Evolutionary conservation across 176 grass and related monocot species (phyloP).

Genomic region (Aegilops bicornis): DNA sequence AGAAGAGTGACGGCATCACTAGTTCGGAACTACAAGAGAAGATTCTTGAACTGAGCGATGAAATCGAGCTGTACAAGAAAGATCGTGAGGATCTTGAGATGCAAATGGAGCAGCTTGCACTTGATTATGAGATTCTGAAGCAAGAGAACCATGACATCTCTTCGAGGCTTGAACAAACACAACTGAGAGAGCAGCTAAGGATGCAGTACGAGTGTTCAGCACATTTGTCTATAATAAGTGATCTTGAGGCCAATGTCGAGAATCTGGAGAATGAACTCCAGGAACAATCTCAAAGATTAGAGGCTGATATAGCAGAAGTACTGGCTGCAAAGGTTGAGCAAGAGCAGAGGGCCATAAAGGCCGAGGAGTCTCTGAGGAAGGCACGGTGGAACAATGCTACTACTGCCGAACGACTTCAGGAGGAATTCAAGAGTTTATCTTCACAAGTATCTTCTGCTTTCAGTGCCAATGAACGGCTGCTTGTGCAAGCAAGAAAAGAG

Average conservation of each 20-base stretch:
- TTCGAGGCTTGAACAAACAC: slow-evolving; percentile 81
- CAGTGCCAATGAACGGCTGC: slow-evolving; percentile 56
- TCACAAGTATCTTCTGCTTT: slow-evolving; percentile 82
- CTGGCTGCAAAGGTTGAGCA: slow-evolving; percentile 67
- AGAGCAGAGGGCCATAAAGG: slow-evolving; percentile 76
- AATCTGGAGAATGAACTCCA: slow-evolving; percentile 79
- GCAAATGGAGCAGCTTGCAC: slow-evolving; percentile 98
- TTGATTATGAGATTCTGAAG: slow-evolving; percentile 97
- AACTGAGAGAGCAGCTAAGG: slow-evolving; percentile 79
- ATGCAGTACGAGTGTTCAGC: slow-evolving; percentile 96
- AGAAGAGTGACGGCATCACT: slow-evolving; percentile 44
- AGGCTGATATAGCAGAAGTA: slow-evolving; percentile 65
- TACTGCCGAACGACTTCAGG: slow-evolving; percentile 65
- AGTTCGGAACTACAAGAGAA: slow-evolving; percentile 66
- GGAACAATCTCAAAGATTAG: slow-evolving; percentile 64
- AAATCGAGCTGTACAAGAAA: slow-evolving; percentile 83
- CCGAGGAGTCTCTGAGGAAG: slow-evolving; percentile 77
- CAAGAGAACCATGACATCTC: slow-evolving; percentile 97
- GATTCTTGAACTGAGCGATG: slow-evolving; percentile 69
- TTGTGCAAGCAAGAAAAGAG: slow-evolving; percentile 76
- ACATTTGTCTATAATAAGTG: slow-evolving; percentile 78
- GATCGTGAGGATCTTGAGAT: slow-evolving; percentile 89
- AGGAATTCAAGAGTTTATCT: slow-evolving; percentile 73
- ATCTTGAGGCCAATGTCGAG: slow-evolving; percentile 80
- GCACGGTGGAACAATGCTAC: slow-evolving; percentile 65